Percentiles rank a stretch among this genome's conserved stretches.
phyloP scores from a whole-genome alignment of 73 alveolate genomes.

The Effrenium voratum region DNA sequence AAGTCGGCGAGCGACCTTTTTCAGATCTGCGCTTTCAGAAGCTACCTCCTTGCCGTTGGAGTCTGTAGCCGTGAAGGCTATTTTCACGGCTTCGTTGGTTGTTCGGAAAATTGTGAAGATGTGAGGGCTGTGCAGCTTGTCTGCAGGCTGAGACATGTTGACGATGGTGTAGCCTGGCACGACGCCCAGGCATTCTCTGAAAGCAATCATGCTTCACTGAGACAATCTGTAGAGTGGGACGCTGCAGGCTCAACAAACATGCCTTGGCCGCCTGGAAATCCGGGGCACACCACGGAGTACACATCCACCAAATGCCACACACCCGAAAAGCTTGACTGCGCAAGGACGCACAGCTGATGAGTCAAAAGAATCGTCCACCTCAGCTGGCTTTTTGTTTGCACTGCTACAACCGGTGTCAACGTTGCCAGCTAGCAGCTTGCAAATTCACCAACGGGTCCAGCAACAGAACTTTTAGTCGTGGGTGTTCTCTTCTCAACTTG shows the following conservation, averaged over 20 bases:
- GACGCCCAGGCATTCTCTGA: neutral
- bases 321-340: slow-evolving; percentile 58
- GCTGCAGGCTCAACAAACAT: neutral
- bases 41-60: slow-evolving; percentile 25
- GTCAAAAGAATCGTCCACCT: no score
- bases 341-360: neutral
- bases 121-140: slow-evolving; percentile 38
- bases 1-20: slow-evolving; percentile 50
- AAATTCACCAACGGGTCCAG: no score
- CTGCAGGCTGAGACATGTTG: slow-evolving; percentile 79
- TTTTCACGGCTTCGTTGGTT: slow-evolving; percentile 18
- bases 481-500: no score
- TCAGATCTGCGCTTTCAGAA: neutral
- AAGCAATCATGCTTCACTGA: no score
- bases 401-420: no score
- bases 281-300: slow-evolving; percentile 63
- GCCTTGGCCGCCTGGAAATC: slow-evolving; percentile 13
- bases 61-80: slow-evolving; percentile 46
- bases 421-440: no score
- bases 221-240: no score
- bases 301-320: slow-evolving; percentile 81
- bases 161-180: slow-evolving; percentile 58
- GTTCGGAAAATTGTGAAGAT: slow-evolving; percentile 82
- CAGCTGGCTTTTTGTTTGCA: no score
- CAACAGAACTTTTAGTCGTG: no score